A percentile compares a stretch with the other conserved stretches of the same genome.
These are phyloP conservation scores for Hypholoma sublateritium DNA, from an alignment of 768 basidiomycete genomes.

Conservation along the genomic window DNA sequence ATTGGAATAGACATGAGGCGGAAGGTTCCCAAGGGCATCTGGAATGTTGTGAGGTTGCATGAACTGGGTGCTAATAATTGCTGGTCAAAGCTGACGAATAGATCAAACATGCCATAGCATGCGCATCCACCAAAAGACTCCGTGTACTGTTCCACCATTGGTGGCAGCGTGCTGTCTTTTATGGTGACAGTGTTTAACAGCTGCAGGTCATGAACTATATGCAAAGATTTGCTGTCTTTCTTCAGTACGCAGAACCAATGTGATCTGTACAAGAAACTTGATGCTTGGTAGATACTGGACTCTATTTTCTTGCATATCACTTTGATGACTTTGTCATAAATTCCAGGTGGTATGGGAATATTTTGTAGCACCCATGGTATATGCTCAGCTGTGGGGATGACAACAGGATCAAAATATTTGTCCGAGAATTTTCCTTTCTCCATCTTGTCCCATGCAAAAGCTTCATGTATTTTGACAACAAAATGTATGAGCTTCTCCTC, in stretches of 20 bases:
- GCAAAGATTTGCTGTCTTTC: slow-evolving; percentile 27
- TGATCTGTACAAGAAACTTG: slow-evolving; percentile 33
- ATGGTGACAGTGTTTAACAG: slow-evolving; percentile 39
- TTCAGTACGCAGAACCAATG: slow-evolving; percentile 39
- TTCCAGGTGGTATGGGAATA: slow-evolving; percentile 35
- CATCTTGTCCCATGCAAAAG: slow-evolving; percentile 11
- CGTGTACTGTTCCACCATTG: slow-evolving; percentile 31
- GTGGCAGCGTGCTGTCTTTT: slow-evolving; percentile 31
- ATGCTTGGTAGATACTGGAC: slow-evolving; percentile 36
- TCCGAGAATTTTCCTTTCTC: slow-evolving; percentile 12
- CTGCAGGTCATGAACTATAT: slow-evolving; percentile 38
- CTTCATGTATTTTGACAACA: slow-evolving; percentile 26
- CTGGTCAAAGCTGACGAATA: slow-evolving; percentile 37
- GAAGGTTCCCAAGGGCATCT: slow-evolving; percentile 33
- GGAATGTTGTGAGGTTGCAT: slow-evolving; percentile 37
- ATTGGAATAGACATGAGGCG: slow-evolving; percentile 33
- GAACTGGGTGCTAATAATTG: slow-evolving; percentile 18
- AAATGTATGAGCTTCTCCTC: slow-evolving; percentile 33
- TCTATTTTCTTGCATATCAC: slow-evolving; percentile 31
- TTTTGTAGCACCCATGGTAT: slow-evolving; percentile 33
- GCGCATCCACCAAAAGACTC: slow-evolving; percentile 26
- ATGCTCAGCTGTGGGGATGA: slow-evolving; percentile 32
- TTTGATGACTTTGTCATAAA: slow-evolving; percentile 27
- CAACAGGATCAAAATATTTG: slow-evolving; percentile 24
- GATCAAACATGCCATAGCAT: slow-evolving; percentile 29